A percentile compares a stretch with the other conserved stretches of the same genome.
Conservation (phyloP, 768 basidiomycete species). For the Trametes coccinea region DNA sequence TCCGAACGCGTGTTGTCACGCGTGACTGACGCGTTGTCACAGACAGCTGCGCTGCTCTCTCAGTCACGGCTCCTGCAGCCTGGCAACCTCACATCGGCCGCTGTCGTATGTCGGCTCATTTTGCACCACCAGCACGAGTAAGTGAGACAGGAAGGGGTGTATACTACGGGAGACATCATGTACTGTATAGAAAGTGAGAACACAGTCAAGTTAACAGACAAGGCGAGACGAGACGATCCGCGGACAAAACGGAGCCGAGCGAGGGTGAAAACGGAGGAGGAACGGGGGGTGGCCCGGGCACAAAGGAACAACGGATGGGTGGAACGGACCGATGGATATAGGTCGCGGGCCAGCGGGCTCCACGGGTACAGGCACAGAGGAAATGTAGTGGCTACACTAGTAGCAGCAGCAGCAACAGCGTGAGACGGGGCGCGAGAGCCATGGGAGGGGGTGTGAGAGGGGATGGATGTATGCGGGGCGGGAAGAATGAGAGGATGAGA, state of each 20-base stretch:
- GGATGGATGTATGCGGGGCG: conserved; percentile 16
- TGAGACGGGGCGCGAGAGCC: conserved; percentile 1
- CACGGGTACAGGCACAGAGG: conserved; percentile 9
- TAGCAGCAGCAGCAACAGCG: conserved; percentile 2
- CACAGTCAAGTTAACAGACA: conserved; percentile 10
- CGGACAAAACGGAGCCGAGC: conserved; percentile 6
- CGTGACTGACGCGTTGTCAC: conserved; percentile 17
- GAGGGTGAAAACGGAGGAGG: conserved; percentile 4
- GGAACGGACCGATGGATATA: conserved; percentile 14
- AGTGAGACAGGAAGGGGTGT: conserved; percentile 12
- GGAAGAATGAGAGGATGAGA: not conserved
- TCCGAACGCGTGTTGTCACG: conserved; percentile 19
- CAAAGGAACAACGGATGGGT: not conserved
- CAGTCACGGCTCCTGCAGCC: no score
- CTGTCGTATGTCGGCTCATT: no score
- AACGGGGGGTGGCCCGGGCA: not conserved
- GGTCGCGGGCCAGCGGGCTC: conserved; percentile 11
- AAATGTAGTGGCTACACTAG: conserved; percentile 13
- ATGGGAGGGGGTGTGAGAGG: conserved; percentile 8
- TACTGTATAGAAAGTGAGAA: conserved; percentile 8
- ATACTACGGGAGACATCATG: conserved; percentile 14
- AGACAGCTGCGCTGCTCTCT: not conserved
- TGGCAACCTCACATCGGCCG: no score
- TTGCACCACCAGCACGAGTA: not conserved
- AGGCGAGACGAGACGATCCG: conserved; percentile 15